These are phyloP conservation scores for Pulveroboletus sp. DNA, from an alignment of 768 basidiomycete species.

Conservation along the genomic window DNA sequence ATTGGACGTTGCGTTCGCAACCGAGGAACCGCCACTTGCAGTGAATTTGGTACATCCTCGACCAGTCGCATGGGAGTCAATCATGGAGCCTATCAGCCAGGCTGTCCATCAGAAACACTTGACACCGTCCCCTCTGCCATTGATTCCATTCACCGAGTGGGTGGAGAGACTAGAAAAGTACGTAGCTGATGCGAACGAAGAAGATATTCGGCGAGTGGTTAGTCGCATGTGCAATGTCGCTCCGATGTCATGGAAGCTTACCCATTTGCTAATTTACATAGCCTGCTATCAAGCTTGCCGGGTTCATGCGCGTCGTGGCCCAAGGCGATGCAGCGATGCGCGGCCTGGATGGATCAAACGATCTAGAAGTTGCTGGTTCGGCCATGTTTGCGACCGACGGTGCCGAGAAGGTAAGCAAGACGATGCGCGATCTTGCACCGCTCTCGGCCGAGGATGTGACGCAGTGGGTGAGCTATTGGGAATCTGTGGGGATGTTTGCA, in stretches of 20 bases:
- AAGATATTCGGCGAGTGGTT: slow-evolving; percentile 29
- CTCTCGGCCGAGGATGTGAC: slow-evolving; percentile 18
- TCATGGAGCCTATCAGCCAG: slow-evolving; percentile 25
- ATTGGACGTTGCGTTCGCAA: slow-evolving; percentile 27
- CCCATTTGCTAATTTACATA: slow-evolving; percentile 3
- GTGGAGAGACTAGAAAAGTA: slow-evolving; percentile 12
- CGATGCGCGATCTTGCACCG: slow-evolving; percentile 28
- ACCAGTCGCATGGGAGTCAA: slow-evolving; percentile 24
- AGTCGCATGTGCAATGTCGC: slow-evolving; percentile 27
- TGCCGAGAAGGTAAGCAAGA: slow-evolving; percentile 31
- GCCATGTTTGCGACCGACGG: slow-evolving; percentile 26
- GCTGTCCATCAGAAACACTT: slow-evolving; percentile 8
- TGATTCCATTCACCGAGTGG: slow-evolving; percentile 36
- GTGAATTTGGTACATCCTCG: slow-evolving; percentile 34
- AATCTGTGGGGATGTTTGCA: slow-evolving; percentile 22
- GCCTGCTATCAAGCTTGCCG: slow-evolving; percentile 35
- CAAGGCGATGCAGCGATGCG: slow-evolving; percentile 13
- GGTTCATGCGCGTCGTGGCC: slow-evolving; percentile 25
- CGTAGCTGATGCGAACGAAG: slow-evolving; percentile 14
- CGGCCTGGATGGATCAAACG: not conserved
- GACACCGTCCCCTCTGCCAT: slow-evolving; percentile 19
- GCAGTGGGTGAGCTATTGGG: slow-evolving; percentile 42
- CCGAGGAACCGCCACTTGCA: slow-evolving; percentile 14
- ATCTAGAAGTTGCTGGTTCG: slow-evolving; percentile 4
- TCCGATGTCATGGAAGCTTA: slow-evolving; percentile 22